A percentile compares a stretch with the other conserved stretches of the same genome.
Evolutionary conservation across 106 monocot species (phyloP).

Genomic region (Dendrobium huoshanense): DNA sequence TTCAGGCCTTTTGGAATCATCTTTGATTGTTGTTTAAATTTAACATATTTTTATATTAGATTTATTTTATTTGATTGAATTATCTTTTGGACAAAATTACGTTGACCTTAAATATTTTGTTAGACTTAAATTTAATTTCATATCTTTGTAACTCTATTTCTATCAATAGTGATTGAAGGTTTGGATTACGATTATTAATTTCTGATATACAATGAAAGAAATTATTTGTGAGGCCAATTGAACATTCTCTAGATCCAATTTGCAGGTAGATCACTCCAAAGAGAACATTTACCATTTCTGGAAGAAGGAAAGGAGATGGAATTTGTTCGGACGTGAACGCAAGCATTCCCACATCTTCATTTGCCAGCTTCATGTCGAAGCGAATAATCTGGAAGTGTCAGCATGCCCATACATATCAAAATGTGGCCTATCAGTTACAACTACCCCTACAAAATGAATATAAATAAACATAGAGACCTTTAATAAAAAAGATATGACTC

Average conservation of each 20-base stretch:
- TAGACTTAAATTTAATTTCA: not conserved
- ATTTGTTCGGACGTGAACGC: slow-evolving; percentile 96
- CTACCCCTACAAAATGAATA: not conserved
- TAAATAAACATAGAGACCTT: not conserved
- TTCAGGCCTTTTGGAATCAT: no score
- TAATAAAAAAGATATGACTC: slow-evolving; percentile 15
- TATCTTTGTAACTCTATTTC: not conserved
- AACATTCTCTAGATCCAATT: not conserved
- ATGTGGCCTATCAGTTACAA: not conserved
- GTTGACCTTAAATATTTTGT: not conserved
- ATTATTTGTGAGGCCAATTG: not conserved
- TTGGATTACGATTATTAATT: not conserved
- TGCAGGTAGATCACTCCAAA: not conserved
- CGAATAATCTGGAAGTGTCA: slow-evolving; percentile 58
- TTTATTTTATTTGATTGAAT: not conserved
- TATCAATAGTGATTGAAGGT: not conserved
- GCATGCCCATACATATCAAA: slow-evolving; percentile 10
- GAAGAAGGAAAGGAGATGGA: slow-evolving; percentile 86
- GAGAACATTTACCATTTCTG: slow-evolving; percentile 77
- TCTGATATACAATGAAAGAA: not conserved
- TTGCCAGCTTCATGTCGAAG: slow-evolving; percentile 95
- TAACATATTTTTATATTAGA: not conserved
- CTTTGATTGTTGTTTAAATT: no score
- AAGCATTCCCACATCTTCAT: slow-evolving; percentile 97
- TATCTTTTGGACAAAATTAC: not conserved